phyloP scores from a whole-genome alignment of 768 basidiomycete species.

The Agrocybe chaxingu region DNA sequence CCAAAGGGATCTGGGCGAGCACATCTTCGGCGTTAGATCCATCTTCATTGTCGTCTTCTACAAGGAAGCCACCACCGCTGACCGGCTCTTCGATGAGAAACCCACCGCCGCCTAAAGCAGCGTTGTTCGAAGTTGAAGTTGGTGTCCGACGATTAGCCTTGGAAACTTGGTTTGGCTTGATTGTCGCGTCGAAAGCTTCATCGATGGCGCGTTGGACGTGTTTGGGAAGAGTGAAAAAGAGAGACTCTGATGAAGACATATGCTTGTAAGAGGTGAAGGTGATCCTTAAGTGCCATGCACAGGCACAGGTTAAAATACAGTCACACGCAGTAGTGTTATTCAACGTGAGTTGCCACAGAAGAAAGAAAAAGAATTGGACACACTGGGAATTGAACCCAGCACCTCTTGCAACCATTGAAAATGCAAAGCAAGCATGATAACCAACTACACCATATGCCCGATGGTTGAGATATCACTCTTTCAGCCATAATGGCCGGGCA shows the following conservation, averaged over 20 bases:
- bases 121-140: neutral
- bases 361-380: conserved; percentile 6
- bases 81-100: neutral
- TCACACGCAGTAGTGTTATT: no score
- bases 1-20: conserved; percentile 45
- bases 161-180: no score
- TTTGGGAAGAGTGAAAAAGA: no score
- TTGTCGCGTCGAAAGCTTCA: no score
- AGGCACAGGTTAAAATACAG: no score
- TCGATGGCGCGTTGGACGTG: no score
- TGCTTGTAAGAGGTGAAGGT: neutral
- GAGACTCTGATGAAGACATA: neutral
- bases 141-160: no score
- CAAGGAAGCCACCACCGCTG: conserved; percentile 29
- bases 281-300: no score
- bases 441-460: conserved; percentile 25
- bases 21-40: conserved; percentile 8
- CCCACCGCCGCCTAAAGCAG: neutral
- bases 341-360: no score
- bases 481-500: no score
- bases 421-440: conserved; percentile 26
- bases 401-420: conserved; percentile 12
- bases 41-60: conserved; percentile 13
- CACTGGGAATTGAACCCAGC: conserved; percentile 19
- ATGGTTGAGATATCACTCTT: no score